Base-by-base conservation (phyloP, 306 rosid genomes). In the Vachellia collinsii region DNA sequence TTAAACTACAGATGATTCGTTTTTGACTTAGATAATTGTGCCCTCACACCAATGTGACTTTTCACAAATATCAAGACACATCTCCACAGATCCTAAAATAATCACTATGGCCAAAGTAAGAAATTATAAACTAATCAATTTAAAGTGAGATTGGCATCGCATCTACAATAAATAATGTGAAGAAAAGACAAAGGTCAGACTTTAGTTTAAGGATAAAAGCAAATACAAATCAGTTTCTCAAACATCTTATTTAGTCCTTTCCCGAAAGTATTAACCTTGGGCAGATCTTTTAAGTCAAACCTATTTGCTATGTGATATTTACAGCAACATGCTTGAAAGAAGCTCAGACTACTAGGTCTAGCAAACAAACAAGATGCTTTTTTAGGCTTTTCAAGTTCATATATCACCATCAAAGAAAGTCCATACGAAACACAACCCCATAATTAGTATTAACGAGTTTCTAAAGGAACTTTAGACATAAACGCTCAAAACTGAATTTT, bases 381-480 rank as follows among this genome's bases (percentile, higher is more conserved):
- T 12, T 9, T 11, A 77, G 13, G 34, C 56, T 37, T 67, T 68
- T 75, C 54, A 34, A 37, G 42, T 47, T 46, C 47, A 72, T 1
- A 66, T 76, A 42, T 42, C 72, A 19, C 67, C 68, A 41, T 72
- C 42, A 69, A 42, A 75, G 73, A 66, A 68, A 25, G 56, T 42
- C 62, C 77, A 46, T 41, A 72, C 58, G 51, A 41, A n/a, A 80
- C 16, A 25, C 39, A 65, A 62, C 8, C 11, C 78, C 74, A 10
- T 54, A 58, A 69, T 34, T 17, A 9, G 66, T 23, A 63, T 4
- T 20, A 53, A n/a, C 22, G 64, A 67, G 65, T 34, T 67, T 81
- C 61, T 62, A 64, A 17, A 78, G 47, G 51, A 70, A 61, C 72
- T 62, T 53, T 78, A 56, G 80, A 77, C 79, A 74, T 23, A 73